These are phyloP conservation scores for Gracilaria gracilis DNA, from an alignment of 23 red algal species.

Conservation along the genomic window DNA sequence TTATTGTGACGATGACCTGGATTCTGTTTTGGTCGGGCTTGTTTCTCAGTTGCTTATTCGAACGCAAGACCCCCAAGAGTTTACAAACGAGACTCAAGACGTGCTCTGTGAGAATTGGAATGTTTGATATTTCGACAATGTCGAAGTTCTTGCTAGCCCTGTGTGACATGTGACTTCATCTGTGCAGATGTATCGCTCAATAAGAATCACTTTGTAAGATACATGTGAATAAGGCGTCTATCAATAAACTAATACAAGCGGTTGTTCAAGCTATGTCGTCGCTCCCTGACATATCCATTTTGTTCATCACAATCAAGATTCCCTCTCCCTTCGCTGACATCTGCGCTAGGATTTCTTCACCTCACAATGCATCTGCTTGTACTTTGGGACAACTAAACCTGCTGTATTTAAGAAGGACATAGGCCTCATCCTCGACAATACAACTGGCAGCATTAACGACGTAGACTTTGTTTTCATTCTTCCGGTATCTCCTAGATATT, in stretches of 20 bases:
- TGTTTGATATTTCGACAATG: too few species aligned
- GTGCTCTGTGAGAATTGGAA: background rate
- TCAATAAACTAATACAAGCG: background rate
- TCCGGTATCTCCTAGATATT: constrained; percentile 4
- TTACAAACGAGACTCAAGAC: too few species aligned
- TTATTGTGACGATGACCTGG: too few species aligned
- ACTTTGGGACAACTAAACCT: background rate
- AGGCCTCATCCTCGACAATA: constrained; percentile 24
- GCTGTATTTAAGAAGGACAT: constrained; percentile 1
- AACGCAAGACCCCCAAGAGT: too few species aligned
- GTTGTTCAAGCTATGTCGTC: background rate
- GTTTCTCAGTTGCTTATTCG: too few species aligned
- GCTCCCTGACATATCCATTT: background rate
- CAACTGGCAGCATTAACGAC: background rate
- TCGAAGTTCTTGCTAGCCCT: background rate
- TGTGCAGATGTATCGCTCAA: background rate
- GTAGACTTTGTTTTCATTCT: constrained; percentile 31
- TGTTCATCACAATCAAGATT: background rate
- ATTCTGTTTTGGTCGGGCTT: too few species aligned
- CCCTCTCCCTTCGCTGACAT: background rate
- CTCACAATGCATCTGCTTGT: background rate
- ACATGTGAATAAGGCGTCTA: background rate
- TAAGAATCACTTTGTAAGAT: background rate
- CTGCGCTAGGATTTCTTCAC: too few species aligned
- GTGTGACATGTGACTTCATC: background rate